Percentiles rank a stretch among this genome's conserved stretches.
Evolutionary conservation across 2,329 filamentous ascomycete genomes (phyloP).

Genomic region (Aspergillus fijiensis): DNA sequence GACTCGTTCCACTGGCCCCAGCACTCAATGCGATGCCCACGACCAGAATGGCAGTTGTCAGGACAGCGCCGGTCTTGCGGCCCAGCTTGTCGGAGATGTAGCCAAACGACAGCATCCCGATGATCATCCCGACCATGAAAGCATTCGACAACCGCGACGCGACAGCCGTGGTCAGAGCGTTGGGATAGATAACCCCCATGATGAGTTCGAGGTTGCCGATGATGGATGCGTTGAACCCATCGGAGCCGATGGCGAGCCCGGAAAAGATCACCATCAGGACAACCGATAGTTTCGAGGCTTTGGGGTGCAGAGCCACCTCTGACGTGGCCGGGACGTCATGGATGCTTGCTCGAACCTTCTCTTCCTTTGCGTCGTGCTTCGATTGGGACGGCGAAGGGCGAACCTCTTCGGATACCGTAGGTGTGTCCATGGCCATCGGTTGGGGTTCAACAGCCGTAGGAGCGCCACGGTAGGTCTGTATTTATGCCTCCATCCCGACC

Average conservation of each 20-base stretch:
- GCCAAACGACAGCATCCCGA: slow-evolving; percentile 58
- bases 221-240: slow-evolving; percentile 39
- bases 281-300: slow-evolving; percentile 27
- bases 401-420: too few relatives aligned
- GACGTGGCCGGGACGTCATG: too few relatives aligned
- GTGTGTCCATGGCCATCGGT: too few relatives aligned
- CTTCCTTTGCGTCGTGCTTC: too few relatives aligned
- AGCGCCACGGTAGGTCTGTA: too few relatives aligned
- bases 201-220: slow-evolving; percentile 41
- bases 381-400: too few relatives aligned
- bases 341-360: too few relatives aligned
- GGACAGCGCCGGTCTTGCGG: slow-evolving; percentile 50
- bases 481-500: too few relatives aligned
- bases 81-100: slow-evolving; percentile 52
- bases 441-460: too few relatives aligned
- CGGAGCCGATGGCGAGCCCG: slow-evolving; percentile 37
- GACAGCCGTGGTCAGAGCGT: slow-evolving; percentile 21
- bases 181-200: slow-evolving; percentile 34
- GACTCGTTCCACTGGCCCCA: slow-evolving; percentile 43
- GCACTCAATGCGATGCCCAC: slow-evolving; percentile 51
- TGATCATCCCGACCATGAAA: slow-evolving; percentile 57
- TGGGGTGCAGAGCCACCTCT: not conserved
- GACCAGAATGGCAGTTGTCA: slow-evolving; percentile 50
- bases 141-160: slow-evolving; percentile 54
- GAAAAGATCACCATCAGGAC: slow-evolving; percentile 36